Conservation (phyloP, 140 eudicot species). For the Senecio squalidus region DNA sequence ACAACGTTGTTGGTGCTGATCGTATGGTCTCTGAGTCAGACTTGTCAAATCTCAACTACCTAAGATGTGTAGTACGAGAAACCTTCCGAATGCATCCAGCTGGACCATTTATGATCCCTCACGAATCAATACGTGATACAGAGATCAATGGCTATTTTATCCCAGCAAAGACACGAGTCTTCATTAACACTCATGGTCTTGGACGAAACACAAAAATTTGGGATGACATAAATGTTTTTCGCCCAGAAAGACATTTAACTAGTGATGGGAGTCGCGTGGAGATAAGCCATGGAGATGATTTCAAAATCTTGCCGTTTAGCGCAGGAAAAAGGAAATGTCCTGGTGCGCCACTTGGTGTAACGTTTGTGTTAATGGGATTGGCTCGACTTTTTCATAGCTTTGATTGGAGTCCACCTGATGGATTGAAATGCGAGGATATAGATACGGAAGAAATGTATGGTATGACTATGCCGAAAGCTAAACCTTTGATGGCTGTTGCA, state of each 20-base stretch:
- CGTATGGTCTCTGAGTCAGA: constrained; percentile 82
- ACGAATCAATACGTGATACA: constrained; percentile 71
- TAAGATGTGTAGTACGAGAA: constrained; percentile 82
- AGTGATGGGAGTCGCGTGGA: constrained; percentile 78
- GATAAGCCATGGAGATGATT: constrained; percentile 92
- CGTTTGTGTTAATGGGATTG: constrained; percentile 78
- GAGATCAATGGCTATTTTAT: constrained; percentile 79
- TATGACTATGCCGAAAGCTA: constrained; percentile 94
- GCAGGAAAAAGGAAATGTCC: constrained; percentile 97
- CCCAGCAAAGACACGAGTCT: constrained; percentile 83
- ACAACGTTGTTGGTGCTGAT: constrained; percentile 54
- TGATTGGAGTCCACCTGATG: constrained; percentile 78
- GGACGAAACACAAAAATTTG: constrained; percentile 74
- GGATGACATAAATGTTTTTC: constrained; percentile 70
- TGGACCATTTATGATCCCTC: constrained; percentile 95
- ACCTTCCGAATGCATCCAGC: constrained; percentile 97
- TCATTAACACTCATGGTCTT: constrained; percentile 86
- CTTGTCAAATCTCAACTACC: constrained; percentile 61
- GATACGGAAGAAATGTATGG: constrained; percentile 83
- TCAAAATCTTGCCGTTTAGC: constrained; percentile 87
- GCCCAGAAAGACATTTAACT: constrained; percentile 72
- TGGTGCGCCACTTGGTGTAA: constrained; percentile 92
- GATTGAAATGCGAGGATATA: constrained; percentile 55
- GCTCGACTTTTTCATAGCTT: constrained; percentile 86
- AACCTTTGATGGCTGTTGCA: constrained; percentile 68